Conservation (phyloP, 2,329 filamentous ascomycete species). For the Calonectria ilicicola region DNA sequence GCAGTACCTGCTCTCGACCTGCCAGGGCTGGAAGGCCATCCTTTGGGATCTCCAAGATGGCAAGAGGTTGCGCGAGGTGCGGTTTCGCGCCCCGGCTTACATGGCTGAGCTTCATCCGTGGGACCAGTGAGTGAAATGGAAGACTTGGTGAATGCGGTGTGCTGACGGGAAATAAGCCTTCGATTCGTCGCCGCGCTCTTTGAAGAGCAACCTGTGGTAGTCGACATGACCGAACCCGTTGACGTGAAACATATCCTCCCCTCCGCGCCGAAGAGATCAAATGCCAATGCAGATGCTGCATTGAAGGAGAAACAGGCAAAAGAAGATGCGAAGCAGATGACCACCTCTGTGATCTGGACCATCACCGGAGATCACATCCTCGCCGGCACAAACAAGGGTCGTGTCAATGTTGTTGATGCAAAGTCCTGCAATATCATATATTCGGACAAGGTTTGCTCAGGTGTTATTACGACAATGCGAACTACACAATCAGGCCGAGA, state of each 20-base stretch:
- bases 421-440: constrained; percentile 85
- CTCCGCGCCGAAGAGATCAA: constrained; percentile 82
- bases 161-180: constrained; percentile 64
- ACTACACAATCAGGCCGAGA: constrained; percentile 86
- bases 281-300: constrained; percentile 76
- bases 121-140: constrained; percentile 73
- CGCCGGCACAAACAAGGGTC: constrained; percentile 93
- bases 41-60: constrained; percentile 87
- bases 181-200: constrained; percentile 93
- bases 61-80: constrained; percentile 82
- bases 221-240: constrained; percentile 79
- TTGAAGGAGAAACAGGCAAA: constrained; percentile 86
- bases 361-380: constrained; percentile 88
- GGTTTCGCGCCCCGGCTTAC: constrained; percentile 93
- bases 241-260: constrained; percentile 83
- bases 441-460: constrained; percentile 87
- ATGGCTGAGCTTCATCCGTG: constrained; percentile 94
- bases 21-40: constrained; percentile 96
- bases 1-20: constrained; percentile 90
- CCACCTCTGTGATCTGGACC: constrained; percentile 92
- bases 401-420: constrained; percentile 93
- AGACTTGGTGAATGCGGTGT: background rate
- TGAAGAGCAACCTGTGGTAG: constrained; percentile 90
- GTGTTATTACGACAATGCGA: constrained; percentile 88
- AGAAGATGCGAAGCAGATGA: constrained; percentile 94